Percentiles rank a stretch among this genome's conserved stretches.
These are phyloP conservation scores for Cladosporium sp. DNA, from an alignment of 2,329 filamentous ascomycete genomes.

Conservation along the genomic window DNA sequence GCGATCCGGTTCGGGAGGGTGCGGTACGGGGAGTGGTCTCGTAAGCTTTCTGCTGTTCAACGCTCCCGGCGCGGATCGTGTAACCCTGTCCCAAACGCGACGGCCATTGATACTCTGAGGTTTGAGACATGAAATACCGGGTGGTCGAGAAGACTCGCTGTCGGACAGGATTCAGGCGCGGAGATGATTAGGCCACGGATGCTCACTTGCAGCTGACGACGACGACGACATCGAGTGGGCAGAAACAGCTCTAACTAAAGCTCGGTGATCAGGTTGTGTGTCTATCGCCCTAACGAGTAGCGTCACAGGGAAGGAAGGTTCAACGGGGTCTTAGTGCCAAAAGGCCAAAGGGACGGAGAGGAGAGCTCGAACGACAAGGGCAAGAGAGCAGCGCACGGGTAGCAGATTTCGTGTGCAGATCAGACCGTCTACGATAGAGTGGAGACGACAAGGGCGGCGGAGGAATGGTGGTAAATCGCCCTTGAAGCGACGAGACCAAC, in stretches of 20 bases:
- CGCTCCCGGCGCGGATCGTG: conserved; percentile 12
- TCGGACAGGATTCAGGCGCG: conserved; percentile 5
- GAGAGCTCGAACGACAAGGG: too few species aligned
- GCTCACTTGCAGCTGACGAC: conserved; percentile 10
- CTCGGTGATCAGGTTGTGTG: conserved; percentile 8
- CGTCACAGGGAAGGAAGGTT: conserved; percentile 14
- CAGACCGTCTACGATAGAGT: neutral
- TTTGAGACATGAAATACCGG: neutral
- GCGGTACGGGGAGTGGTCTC: conserved; percentile 12
- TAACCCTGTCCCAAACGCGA: conserved; percentile 6
- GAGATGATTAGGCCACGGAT: conserved; percentile 1
- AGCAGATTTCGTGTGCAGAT: neutral
- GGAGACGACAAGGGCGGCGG: neutral
- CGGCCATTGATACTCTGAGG: conserved; percentile 8
- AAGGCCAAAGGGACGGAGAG: neutral
- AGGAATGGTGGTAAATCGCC: neutral
- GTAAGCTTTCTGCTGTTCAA: conserved; percentile 13
- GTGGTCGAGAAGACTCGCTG: neutral
- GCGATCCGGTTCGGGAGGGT: conserved; percentile 11
- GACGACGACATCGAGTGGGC: conserved; percentile 1
- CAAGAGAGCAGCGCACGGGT: conserved; percentile 3
- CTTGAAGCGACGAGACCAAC: neutral
- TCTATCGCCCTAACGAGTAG: conserved; percentile 4
- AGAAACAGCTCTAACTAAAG: conserved; percentile 6
- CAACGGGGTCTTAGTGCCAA: conserved; percentile 8